Base-by-base conservation (phyloP, 805 yeast genomes). In the Yarrowia bubula region DNA sequence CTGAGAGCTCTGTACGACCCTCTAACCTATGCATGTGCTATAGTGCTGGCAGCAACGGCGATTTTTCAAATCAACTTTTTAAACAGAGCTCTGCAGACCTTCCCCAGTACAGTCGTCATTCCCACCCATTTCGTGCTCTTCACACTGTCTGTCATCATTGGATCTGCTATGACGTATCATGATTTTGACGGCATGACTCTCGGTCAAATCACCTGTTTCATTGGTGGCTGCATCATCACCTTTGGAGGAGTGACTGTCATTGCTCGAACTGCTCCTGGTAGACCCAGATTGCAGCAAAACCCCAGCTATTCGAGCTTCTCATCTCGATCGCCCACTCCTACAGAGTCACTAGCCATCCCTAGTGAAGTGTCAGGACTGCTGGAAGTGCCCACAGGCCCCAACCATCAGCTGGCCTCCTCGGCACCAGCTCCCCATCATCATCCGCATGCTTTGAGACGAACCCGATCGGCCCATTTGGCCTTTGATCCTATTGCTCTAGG, bases 91-190 rank as follows among this genome's bases (percentile, higher is more conserved):
- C 71, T 82, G 43, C 74, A 74, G 42, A 69, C 72, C 13, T 81
- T 78, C 62, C 77, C 77, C 15, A 78, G 82, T 2, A 79, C 83
- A 42, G 76, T 78, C 7, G 84, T 82, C 2, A 79, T 82, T 8
- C 85, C 85, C 0, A 75, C 81, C 42, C 84, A 81, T 68, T 82
- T 81, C 72, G 81, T 77, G 5, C 75, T 80, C 38, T 82, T 82
- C 74, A 80, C 83, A 0, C 66, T 78, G 9, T 75, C 81, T 2
- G 82, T 80, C 3, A 73, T 79, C 32, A 39, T 76, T 7, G 82
- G 81, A n/a, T 79, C 83, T 0, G 76, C 77, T 10, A 68, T 78
- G 7, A 74, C 80, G 8, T 80, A 79, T 67, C 74, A 75, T 33
- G 83, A 80, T 64, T 79, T 80, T 61, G 73, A 74, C 5, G 61